Base-by-base conservation (phyloP, 495 filamentous ascomycete genomes). In the Podospora didyma region DNA sequence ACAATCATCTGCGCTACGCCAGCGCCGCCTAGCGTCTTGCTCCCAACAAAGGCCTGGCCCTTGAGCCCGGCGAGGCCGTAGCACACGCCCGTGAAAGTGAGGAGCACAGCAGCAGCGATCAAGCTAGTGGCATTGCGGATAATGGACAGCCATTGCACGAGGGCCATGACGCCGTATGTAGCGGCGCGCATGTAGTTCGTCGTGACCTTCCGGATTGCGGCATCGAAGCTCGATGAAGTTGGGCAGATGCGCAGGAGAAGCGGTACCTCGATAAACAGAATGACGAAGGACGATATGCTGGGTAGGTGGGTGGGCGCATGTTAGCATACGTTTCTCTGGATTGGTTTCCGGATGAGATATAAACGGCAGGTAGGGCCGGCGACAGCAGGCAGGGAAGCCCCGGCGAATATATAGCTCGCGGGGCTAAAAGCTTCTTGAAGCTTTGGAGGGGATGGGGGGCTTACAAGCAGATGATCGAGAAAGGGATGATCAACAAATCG, bases 1-100 rank as follows among this genome's bases (percentile, higher is more conserved):
- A 98, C 92, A 75, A 99, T 97, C 95, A 97, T 97, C 78, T 97
- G 93, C 58, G 92, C 93, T 60, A 97, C 85, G 19, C 95, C 94
- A 59, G 89, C 88, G 41, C 94, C 94, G 58, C 94, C 94, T 56
- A 99, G 76, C 20, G 95, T 97, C 85, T 97, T 97, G 79, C 92
- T 97, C 31, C 91, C 88, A 52, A 95, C 83, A 71, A 99, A 99
- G 23, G 87, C 90, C 75, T 99, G 94, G 51, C 88, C 90, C 81
- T 89, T 96, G 62, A 96, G 46, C 28, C 81, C 94, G 16, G 94
- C 94, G 47, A 93, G 74, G 10, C 79, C 78, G 69, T 99, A 99
- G 79, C 92, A 97, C 2, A 82, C 12, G 9, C 82, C 86, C 2
- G 94, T 89, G 50, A 96, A 64, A 2, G 87, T 74, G 41, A 99